Percentiles rank a stretch among this genome's conserved stretches.
These are phyloP conservation scores for Prunus salicina DNA, from an alignment of 306 rosid genomes.

Conservation along the genomic window DNA sequence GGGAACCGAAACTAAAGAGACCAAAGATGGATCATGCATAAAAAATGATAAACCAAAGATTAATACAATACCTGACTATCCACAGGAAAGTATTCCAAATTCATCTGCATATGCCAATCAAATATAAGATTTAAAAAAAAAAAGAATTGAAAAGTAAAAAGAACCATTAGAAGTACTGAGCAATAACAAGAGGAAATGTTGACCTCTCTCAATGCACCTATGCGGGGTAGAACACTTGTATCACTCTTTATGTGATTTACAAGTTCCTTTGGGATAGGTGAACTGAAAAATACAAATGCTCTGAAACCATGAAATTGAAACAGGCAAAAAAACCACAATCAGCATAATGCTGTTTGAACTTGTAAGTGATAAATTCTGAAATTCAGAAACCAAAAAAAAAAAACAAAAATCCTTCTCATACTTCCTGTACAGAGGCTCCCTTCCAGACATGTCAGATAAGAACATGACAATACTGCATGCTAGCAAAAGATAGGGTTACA, in stretches of 20 bases:
- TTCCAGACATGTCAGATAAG: conserved; percentile 98
- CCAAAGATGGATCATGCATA: background rate
- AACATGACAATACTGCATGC: conserved; percentile 93
- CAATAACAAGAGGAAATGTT: conserved; percentile 15
- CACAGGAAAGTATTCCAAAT: conserved; percentile 85
- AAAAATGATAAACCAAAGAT: conserved; percentile 14
- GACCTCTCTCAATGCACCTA: conserved; percentile 93
- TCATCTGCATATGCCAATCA: conserved; percentile 64
- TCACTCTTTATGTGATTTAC: conserved; percentile 81
- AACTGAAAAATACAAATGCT: conserved; percentile 83
- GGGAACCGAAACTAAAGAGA: background rate
- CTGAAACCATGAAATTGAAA: conserved; percentile 37
- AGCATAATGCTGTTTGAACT: conserved; percentile 19
- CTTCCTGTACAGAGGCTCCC: conserved; percentile 94
- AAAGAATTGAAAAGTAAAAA: background rate
- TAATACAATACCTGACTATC: conserved; percentile 70
- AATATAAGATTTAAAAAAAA: conserved; percentile 1
- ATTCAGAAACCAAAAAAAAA: background rate
- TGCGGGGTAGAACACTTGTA: conserved; percentile 92
- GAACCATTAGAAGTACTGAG: conserved; percentile 1
- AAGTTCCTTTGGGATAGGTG: conserved; percentile 76
- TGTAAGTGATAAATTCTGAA: background rate
- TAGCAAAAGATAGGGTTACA: conserved; percentile 56
- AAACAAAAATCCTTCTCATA: conserved; percentile 35
- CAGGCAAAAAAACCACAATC: conserved; percentile 10